phyloP scores from a whole-genome alignment of 2,329 filamentous ascomycete genomes.

The Aplosporella prunicola region DNA sequence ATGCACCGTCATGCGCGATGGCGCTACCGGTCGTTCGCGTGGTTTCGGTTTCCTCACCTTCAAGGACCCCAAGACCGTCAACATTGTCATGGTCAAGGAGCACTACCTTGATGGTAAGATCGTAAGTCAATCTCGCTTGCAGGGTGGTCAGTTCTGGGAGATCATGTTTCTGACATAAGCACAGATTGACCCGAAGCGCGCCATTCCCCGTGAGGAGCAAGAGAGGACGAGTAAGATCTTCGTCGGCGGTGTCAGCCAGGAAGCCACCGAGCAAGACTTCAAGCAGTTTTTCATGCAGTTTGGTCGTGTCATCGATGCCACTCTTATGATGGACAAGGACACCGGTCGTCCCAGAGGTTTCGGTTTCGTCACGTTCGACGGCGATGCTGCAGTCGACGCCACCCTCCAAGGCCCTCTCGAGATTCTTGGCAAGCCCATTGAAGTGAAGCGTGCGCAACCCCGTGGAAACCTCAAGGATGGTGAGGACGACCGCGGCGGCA shows the following conservation, averaged over 20 bases:
- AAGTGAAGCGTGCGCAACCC: conserved; percentile 96
- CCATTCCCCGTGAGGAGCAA: conserved; percentile 94
- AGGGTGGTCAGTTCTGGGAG: conserved; percentile 11
- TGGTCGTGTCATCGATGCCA: conserved; percentile 90
- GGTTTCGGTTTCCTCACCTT: conserved; percentile 98
- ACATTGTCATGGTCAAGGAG: conserved; percentile 99
- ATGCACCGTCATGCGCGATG: conserved; percentile 99
- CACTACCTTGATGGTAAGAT: conserved; percentile 98
- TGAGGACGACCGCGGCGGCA: conserved; percentile 54
- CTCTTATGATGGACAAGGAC: conserved; percentile 99
- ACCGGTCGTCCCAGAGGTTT: conserved; percentile 94
- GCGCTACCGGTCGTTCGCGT: conserved; percentile 81
- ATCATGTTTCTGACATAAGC: conserved; percentile 14
- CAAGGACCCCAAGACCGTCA: conserved; percentile 94
- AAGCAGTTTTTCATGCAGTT: conserved; percentile 96
- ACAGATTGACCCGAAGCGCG: conserved; percentile 94
- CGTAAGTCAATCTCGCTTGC: conserved; percentile 55
- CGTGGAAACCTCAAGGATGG: conserved; percentile 90
- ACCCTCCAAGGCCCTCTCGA: conserved; percentile 77
- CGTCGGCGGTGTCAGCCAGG: conserved; percentile 93
- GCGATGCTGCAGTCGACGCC: conserved; percentile 85
- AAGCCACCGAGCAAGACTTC: conserved; percentile 93
- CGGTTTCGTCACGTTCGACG: conserved; percentile 97
- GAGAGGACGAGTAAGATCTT: conserved; percentile 99
- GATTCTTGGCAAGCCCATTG: conserved; percentile 91